Percentiles rank a stretch among this genome's conserved stretches.
Evolutionary conservation across 768 basidiomycete species (phyloP).

Genomic region (Mrakia gelida): DNA sequence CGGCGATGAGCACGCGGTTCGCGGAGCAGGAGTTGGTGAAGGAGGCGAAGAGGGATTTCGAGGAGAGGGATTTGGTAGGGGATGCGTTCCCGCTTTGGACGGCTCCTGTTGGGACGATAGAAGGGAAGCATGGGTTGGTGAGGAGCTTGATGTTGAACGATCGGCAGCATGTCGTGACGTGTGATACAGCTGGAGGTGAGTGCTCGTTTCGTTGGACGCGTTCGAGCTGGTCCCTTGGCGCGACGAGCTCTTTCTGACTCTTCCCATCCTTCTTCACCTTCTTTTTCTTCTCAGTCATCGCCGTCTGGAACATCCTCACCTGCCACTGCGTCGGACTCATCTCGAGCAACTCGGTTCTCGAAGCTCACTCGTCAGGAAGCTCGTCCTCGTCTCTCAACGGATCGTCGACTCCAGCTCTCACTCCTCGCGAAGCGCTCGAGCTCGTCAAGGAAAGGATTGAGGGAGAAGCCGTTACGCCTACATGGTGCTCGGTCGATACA

Average conservation of each 20-base stretch:
- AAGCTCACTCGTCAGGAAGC: constrained; percentile 42
- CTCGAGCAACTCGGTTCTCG: constrained; percentile 57
- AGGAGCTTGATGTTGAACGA: constrained; percentile 79
- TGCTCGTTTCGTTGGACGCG: neutral
- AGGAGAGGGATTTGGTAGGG: constrained; percentile 67
- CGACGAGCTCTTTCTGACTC: neutral
- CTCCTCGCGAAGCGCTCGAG: constrained; percentile 65
- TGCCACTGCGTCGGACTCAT: constrained; percentile 71
- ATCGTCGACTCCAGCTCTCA: constrained; percentile 9
- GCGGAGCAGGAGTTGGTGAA: constrained; percentile 23
- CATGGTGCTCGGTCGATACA: constrained; percentile 87
- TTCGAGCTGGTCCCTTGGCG: neutral
- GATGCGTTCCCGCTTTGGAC: constrained; percentile 59
- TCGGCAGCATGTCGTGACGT: constrained; percentile 79
- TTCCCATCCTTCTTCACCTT: neutral
- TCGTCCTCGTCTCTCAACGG: constrained; percentile 2
- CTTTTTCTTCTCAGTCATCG: constrained; percentile 38
- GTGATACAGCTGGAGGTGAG: constrained; percentile 79
- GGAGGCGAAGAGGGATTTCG: constrained; percentile 42
- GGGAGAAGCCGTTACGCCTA: constrained; percentile 74
- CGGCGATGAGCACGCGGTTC: neutral
- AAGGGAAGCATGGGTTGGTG: constrained; percentile 71
- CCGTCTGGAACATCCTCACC: constrained; percentile 85
- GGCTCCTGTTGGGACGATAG: constrained; percentile 65
- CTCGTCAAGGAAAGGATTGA: constrained; percentile 86